phyloP scores from a whole-genome alignment of 2,329 filamentous ascomycete genomes.

The Alternaria sp. region DNA sequence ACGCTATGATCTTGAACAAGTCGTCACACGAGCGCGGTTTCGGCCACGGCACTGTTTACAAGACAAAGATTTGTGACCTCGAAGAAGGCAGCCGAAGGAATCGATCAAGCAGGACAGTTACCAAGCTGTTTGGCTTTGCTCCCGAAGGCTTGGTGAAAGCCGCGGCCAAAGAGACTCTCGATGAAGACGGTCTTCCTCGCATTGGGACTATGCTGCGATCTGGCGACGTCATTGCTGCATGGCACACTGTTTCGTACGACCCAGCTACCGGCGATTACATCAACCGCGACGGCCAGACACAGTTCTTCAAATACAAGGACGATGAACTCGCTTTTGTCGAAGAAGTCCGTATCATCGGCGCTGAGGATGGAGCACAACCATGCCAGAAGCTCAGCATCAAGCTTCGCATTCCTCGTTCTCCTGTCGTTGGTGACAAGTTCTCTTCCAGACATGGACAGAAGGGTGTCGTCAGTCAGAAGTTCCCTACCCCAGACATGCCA shows the following conservation, averaged over 20 bases:
- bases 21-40: constrained; percentile 96
- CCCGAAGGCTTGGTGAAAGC: constrained; percentile 77
- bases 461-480: constrained; percentile 95
- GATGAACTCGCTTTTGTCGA: constrained; percentile 87
- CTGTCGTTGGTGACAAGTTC: constrained; percentile 98
- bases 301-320: constrained; percentile 95
- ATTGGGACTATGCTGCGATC: constrained; percentile 80
- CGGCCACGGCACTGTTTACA: constrained; percentile 95
- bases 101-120: constrained; percentile 73
- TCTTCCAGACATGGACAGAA: constrained; percentile 98
- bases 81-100: constrained; percentile 77
- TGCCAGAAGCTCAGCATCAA: constrained; percentile 92
- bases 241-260: constrained; percentile 86
- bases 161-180: constrained; percentile 75
- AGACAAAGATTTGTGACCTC: constrained; percentile 90
- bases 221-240: constrained; percentile 87
- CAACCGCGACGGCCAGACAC: constrained; percentile 85
- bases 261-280: constrained; percentile 75
- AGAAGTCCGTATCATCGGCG: constrained; percentile 89
- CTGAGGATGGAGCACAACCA: constrained; percentile 82
- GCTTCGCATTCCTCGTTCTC: constrained; percentile 87
- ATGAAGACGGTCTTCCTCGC: constrained; percentile 86
- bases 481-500: constrained; percentile 92
- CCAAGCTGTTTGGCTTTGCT: constrained; percentile 90
- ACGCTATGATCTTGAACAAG: constrained; percentile 99